Base-by-base conservation (phyloP, 805 yeast genomes). In the Wickerhamiella parazyma region DNA sequence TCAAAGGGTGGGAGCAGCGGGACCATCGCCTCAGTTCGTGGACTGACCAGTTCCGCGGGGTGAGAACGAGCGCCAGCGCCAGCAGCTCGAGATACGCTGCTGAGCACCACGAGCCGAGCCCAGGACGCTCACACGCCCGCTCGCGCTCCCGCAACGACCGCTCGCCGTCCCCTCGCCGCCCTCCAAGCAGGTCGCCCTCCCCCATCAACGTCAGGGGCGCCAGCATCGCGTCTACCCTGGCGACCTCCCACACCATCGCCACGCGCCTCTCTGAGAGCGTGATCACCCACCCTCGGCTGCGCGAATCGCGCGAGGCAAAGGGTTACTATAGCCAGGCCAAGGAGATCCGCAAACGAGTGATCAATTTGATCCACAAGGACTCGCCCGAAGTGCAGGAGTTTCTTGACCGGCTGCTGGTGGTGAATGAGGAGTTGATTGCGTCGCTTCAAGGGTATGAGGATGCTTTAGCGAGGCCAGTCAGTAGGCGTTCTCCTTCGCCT, bases 371-470 rank as follows among this genome's bases (percentile, higher is more conserved):
- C 51, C 97, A 91, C 62, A 68, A 75, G 41, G 84, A 86, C 33
- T 80, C 83, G 35, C 77, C 76, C 46, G 96, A 87, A 49, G 52
- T 50, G 12, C 51, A 46, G 31, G 94, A 84, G 55, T 80, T 76
- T 48, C 63, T 91, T 49, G 97, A 96, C n/a, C 72, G 84, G 36
- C 69, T 91, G 49, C 75, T 91, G 46, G 79, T 75, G 52, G 93
- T 95, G 36, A 91, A 91, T 58, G 98, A 91, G 54, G 87, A 84
- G 58, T 70, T 91, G 48, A 93, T 91, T 6, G 65, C 66, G 3
- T 79, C 86, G 0, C 69, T 91, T 53, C 74, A 76, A 52, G 62
- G 67, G 42, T 87, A 75, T 58, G 94, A 87, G 46, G 69, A 70
- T 11, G 52, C 47, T 40, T 26, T 12, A 10, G 39, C 9, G 4